Conservation (phyloP, 2,329 filamentous ascomycete species). For the Nakataea oryzae region DNA sequence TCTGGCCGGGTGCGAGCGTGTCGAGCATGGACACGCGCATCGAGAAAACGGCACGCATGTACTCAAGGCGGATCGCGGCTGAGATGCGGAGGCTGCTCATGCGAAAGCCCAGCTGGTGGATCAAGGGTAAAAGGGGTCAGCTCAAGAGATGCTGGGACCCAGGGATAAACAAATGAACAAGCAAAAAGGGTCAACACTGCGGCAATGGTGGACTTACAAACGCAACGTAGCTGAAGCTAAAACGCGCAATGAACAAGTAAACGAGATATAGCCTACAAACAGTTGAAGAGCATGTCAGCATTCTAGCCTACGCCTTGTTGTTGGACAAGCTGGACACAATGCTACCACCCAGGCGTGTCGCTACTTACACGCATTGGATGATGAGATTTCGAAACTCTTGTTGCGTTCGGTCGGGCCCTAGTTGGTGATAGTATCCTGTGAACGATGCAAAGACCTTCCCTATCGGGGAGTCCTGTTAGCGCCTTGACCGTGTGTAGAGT, state of each 20-base stretch:
- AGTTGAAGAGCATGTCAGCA: background rate
- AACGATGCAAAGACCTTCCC: slow-evolving; percentile 20
- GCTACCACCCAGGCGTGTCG: no score
- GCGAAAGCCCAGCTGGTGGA: slow-evolving; percentile 38
- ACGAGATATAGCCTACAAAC: slow-evolving; percentile 49
- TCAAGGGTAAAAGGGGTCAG: slow-evolving; percentile 1
- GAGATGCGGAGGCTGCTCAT: slow-evolving; percentile 51
- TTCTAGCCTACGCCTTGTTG: background rate
- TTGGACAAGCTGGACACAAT: no score
- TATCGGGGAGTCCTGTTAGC: slow-evolving; percentile 7
- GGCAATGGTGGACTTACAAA: slow-evolving; percentile 12
- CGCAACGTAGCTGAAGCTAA: slow-evolving; percentile 44
- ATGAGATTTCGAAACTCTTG: slow-evolving; percentile 16
- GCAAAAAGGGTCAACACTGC: no score
- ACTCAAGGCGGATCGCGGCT: slow-evolving; percentile 49
- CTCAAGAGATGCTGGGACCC: slow-evolving; percentile 1
- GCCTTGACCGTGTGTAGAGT: background rate
- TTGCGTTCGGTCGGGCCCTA: slow-evolving; percentile 13
- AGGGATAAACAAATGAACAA: background rate
- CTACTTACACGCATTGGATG: slow-evolving; percentile 17
- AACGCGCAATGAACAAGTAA: slow-evolving; percentile 57
- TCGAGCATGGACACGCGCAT: slow-evolving; percentile 59
- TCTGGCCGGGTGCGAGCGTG: slow-evolving; percentile 47
- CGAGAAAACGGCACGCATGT: slow-evolving; percentile 50
- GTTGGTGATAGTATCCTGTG: slow-evolving; percentile 17